Evolutionary conservation across 768 basidiomycete genomes (phyloP).

Genomic region (Xerocomus potaroensis): DNA sequence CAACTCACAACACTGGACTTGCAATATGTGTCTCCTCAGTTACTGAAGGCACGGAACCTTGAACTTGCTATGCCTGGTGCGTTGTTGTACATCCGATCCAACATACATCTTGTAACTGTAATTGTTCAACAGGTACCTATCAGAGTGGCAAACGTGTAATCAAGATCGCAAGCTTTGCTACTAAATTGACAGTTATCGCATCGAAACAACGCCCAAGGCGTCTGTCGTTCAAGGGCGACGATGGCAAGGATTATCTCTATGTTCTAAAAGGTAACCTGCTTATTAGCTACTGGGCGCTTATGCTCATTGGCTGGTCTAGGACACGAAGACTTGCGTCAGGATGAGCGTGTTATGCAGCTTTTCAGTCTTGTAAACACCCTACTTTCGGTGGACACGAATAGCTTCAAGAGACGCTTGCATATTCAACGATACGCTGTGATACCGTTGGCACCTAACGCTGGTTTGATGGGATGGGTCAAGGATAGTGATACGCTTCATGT

Average conservation of each 20-base stretch:
- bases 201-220: slow-evolving; percentile 96
- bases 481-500: slow-evolving; percentile 96
- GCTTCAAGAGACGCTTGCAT: slow-evolving; percentile 93
- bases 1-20: slow-evolving; percentile 86
- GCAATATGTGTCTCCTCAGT: slow-evolving; percentile 93
- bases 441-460: slow-evolving; percentile 93
- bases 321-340: slow-evolving; percentile 97
- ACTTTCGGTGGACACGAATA: slow-evolving; percentile 86
- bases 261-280: slow-evolving; percentile 68
- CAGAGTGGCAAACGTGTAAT: slow-evolving; percentile 83
- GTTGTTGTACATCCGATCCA: background rate
- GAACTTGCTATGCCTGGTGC: slow-evolving; percentile 94
- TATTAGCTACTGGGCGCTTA: background rate
- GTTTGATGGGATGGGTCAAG: slow-evolving; percentile 92
- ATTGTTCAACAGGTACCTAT: slow-evolving; percentile 68
- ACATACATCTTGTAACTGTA: background rate
- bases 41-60: slow-evolving; percentile 83
- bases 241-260: slow-evolving; percentile 92
- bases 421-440: slow-evolving; percentile 92
- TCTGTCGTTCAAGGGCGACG: slow-evolving; percentile 80
- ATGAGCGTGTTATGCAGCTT: slow-evolving; percentile 98
- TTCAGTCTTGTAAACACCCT: slow-evolving; percentile 96
- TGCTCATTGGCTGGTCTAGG: slow-evolving; percentile 42
- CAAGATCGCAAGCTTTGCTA: slow-evolving; percentile 77
- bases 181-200: slow-evolving; percentile 88